Evolutionary conservation across 768 basidiomycete species (phyloP), one percentile per base, ranked within the genome.

Genomic region (Tricholoma flavovirens): DNA sequence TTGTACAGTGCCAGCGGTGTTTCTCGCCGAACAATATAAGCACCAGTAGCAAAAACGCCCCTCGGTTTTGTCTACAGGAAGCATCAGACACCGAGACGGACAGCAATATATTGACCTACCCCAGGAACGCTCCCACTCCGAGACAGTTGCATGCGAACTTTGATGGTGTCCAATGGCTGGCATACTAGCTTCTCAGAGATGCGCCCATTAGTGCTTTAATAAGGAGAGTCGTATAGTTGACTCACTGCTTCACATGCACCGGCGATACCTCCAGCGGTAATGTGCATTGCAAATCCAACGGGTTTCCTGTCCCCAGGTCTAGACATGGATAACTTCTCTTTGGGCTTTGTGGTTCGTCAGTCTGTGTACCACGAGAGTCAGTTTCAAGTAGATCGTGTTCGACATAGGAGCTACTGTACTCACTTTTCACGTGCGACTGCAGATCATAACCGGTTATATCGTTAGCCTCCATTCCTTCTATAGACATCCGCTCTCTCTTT

Each of bases 111-210:
- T 19, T 24, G 3, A 87, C 90, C 68, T 71, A 98, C 97, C 48
- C 97, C 97, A 52, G 90, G 83, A 40, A 78, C 70, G 55, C 77
- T 75, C 32, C 93, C 84, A 9, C 93, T 87, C 71, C 77, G 84
- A 56, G 90, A 91, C 55, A 99, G 85, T 75, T 99, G 97, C 97
- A 99, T 99, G n/a, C 97, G 92, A 63, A 98, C 96, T 76, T 98
- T 98, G 79, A 98, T 98, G 22, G 97, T 98, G 70, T 99, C 97
- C 43, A 98, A 84, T 10, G 94, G 94, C 68, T 96, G 94, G 71
- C 94, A 96, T 66, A 70, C 79, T 57, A 91, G 68, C 89, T 92
- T 54, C 33, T 33, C 51, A 61, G 35, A 42, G 32, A 53, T 33
- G 46, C 43, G 12, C 22, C 12, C 32, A 48, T 54, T 45, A 46